Evolutionary conservation across 345 rosid genomes (phyloP).

Genomic region (Bruguiera parviflora): DNA sequence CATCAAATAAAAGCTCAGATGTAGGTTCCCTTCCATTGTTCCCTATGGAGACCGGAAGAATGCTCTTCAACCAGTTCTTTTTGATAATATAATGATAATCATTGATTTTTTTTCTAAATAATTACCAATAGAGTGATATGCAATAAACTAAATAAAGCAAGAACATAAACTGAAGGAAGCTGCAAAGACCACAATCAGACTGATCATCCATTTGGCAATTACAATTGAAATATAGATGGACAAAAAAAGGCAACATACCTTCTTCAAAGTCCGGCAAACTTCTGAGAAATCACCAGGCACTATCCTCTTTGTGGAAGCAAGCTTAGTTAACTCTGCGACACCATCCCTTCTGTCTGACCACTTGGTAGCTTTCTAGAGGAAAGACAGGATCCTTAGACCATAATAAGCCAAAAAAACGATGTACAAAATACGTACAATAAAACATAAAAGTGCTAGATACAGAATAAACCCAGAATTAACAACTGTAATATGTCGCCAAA

Average conservation of each 20-base stretch:
- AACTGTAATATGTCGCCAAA: constrained; percentile 1
- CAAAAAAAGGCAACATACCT: constrained; percentile 42
- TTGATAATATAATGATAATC: too few relatives aligned
- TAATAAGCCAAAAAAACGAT: constrained; percentile 2
- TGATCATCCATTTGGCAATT: too few relatives aligned
- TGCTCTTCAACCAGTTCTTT: too few relatives aligned
- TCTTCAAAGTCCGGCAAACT: constrained; percentile 86
- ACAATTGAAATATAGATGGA: background rate
- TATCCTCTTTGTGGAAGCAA: constrained; percentile 87
- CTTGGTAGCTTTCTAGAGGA: constrained; percentile 87
- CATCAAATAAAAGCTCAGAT: too few relatives aligned
- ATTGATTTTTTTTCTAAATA: too few relatives aligned
- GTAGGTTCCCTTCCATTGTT: too few relatives aligned
- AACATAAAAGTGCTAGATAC: constrained; percentile 1
- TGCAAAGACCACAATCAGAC: too few relatives aligned
- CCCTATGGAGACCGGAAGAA: too few relatives aligned
- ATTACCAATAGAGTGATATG: too few relatives aligned
- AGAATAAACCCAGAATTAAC: constrained; percentile 13
- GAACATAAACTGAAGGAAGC: too few relatives aligned
- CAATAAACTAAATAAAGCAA: too few relatives aligned
- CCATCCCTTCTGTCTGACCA: constrained; percentile 99
- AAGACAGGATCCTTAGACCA: constrained; percentile 8
- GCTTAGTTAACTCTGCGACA: constrained; percentile 88
- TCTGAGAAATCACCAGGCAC: constrained; percentile 94
- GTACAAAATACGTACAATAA: background rate